A percentile compares a stretch with the other conserved stretches of the same genome.
phyloP scores from a whole-genome alignment of 2,329 filamentous ascomycete genomes.

The Albophoma yamanashiensis region DNA sequence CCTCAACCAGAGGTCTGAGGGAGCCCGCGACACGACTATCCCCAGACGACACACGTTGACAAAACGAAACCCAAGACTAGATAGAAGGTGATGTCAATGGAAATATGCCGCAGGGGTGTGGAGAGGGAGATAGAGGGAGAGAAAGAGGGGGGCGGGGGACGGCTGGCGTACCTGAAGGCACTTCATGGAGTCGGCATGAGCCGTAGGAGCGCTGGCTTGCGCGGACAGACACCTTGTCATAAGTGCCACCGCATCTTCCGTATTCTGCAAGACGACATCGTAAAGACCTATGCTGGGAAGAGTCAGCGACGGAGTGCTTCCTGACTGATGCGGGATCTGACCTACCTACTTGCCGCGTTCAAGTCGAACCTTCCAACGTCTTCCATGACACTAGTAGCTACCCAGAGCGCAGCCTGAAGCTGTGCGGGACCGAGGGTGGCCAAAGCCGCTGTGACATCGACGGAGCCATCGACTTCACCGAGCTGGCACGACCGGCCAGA shows the following conservation, averaged over 20 bases:
- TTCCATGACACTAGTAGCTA: conserved; percentile 31
- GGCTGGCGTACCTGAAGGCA: conserved; percentile 43
- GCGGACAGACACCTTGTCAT: conserved; percentile 26
- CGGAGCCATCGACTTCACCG: conserved; percentile 14
- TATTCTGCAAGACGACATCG: conserved; percentile 27
- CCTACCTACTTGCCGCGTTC: conserved; percentile 46
- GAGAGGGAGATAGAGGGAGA: no score
- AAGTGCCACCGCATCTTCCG: conserved; percentile 27
- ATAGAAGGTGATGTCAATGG: background rate
- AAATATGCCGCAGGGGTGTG: background rate
- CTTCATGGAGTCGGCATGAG: conserved; percentile 44
- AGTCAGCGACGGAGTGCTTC: conserved; percentile 1
- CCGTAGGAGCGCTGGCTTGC: conserved; percentile 16
- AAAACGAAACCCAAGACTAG: conserved; percentile 65
- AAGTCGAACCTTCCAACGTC: conserved; percentile 48
- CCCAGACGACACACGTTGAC: conserved; percentile 50
- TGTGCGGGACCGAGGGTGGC: conserved; percentile 34
- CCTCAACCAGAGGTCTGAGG: conserved; percentile 48
- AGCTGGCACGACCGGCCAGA: conserved; percentile 12
- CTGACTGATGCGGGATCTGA: background rate
- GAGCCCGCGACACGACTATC: conserved; percentile 46
- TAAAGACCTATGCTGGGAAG: conserved; percentile 25
- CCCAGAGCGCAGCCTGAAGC: conserved; percentile 51
- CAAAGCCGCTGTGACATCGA: conserved; percentile 34
- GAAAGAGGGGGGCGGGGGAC: no score